phyloP scores from a whole-genome alignment of 176 grass and related monocot species.

The Guadua angustifolia region DNA sequence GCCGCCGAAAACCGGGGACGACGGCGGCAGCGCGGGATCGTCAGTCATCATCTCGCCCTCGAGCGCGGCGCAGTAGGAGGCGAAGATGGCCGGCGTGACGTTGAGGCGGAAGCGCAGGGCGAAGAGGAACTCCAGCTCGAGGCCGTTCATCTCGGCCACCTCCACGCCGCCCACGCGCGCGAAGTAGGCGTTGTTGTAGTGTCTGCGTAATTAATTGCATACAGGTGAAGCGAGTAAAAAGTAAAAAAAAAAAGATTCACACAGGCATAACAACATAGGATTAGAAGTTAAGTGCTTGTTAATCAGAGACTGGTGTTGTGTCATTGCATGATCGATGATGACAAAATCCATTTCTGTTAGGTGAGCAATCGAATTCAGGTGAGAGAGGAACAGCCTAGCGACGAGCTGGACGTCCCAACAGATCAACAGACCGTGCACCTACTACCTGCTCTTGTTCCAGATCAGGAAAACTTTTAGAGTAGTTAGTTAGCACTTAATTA shows the following conservation, averaged over 20 bases:
- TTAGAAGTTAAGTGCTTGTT: not conserved
- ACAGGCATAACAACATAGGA: not conserved
- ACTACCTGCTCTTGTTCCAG: not conserved
- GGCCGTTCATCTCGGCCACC: conserved; percentile 70
- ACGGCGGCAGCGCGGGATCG: not conserved
- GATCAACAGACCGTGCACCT: conserved; percentile 5
- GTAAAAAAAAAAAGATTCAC: not conserved
- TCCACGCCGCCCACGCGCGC: conserved; percentile 64
- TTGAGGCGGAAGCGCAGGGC: conserved; percentile 70
- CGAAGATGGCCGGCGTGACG: conserved; percentile 62
- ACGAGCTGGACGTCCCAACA: conserved; percentile 41
- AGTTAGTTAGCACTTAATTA: not conserved
- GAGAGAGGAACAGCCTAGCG: conserved; percentile 23
- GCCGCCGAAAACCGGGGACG: not conserved
- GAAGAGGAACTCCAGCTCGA: conserved; percentile 73
- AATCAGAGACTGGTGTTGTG: not conserved
- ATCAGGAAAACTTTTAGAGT: not conserved
- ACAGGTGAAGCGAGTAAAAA: not conserved
- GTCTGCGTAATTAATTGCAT: conserved; percentile 31
- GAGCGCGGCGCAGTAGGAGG: conserved; percentile 60
- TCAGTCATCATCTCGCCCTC: conserved; percentile 52
- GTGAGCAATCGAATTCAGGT: conserved; percentile 43
- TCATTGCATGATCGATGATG: not conserved
- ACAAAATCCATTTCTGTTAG: not conserved
- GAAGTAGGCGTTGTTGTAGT: conserved; percentile 83